Evolutionary conservation across 805 yeast genomes (phyloP), one percentile per base, ranked within the genome.

Genomic region (Candida nemodendra): DNA sequence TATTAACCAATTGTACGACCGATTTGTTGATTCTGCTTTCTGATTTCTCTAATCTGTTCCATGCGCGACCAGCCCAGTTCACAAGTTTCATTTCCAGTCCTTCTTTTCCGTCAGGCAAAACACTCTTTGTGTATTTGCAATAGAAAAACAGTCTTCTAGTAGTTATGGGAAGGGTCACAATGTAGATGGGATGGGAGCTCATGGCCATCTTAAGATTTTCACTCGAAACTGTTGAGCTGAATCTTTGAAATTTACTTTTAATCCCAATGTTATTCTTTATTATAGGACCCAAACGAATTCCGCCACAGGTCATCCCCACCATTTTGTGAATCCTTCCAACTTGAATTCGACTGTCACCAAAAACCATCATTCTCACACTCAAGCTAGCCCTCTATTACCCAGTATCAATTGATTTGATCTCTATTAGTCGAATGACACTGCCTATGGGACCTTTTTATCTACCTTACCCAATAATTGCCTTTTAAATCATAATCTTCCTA

Each of bases 121-220:
- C 55, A 9, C 54, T 43, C 5, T 52, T 30, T 3, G 69, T 68
- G 51, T 79, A 81, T 58, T 83, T 84, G 63, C 87, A 85, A 56
- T 81, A 80, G 18, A 89, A 60, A 57, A 76, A 82, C 3, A 85
- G 71, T 42, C 73, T 72, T 35, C 68, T 57, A 3, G 77, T 65
- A 5, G 91, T 81, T 18, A 89, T 66, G 5, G 96, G 96, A 4
- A 88, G 65, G 3, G 87, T 75, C 9, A 85, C 63, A 21, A 90
- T 60, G 48, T 82, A 77, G 48, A 84, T 78, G 8, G 58, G 54
- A 27, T 47, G 40, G 7, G 42, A 12, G 15, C 22, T 32, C 24
- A 39, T 21, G 18, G 34, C 30, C 26, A 31, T 13, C 21, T 34
- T 35, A 22, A 44, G 21, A 12, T 22, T 32, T 31, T 3, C 9